Base-by-base conservation (phyloP, 768 basidiomycete genomes). In the Podaxis sp. region DNA sequence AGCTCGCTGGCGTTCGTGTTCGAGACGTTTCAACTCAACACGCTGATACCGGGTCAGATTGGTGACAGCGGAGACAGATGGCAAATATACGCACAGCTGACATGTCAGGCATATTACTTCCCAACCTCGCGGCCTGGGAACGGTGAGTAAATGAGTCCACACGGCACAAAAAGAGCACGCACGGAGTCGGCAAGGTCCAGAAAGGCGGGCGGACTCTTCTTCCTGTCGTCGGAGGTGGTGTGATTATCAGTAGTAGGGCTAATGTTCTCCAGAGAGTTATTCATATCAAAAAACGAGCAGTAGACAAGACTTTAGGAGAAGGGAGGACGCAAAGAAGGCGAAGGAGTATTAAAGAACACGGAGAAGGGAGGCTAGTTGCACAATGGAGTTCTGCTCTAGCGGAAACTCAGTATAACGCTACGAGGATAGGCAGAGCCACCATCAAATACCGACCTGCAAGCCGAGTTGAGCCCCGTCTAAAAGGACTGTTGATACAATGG, bases 121-220 rank as follows among this genome's bases (percentile, higher is more conserved):
- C 90, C 71, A 92, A 78, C 75, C 91, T 87, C 72, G 90, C 90
- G 74, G 89, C 87, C 93, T 93, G 69, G 46, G 61, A 61, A 40
- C 46, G 33, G 29, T 67, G 66, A 71, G 59, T 65, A 63, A 59
- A 59, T 38, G 52, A 63, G 67, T 66, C 57, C 65, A 64, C 24
- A 58, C 19, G 65, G 66, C 37, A 65, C 50, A 49, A 47, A 61
- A 59, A 46, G n/a, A 60, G 19, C 29, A 84, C 91, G 70, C 74
- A 94, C 93, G 68, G 93, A 94, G 78, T 95, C 93, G 63, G 93
- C 93, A 70, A 95, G 87, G 81, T 95, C 93, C 77, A 95, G 82
- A 78, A 95, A 95, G 62, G 93, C 93, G 66, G 93, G 91, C 19
- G 93, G 93, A 75, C 89, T 94, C 70, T 90, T 89, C 80, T 91